Conservation (phyloP, 768 basidiomycete species). For the Boletus reticuloceps region DNA sequence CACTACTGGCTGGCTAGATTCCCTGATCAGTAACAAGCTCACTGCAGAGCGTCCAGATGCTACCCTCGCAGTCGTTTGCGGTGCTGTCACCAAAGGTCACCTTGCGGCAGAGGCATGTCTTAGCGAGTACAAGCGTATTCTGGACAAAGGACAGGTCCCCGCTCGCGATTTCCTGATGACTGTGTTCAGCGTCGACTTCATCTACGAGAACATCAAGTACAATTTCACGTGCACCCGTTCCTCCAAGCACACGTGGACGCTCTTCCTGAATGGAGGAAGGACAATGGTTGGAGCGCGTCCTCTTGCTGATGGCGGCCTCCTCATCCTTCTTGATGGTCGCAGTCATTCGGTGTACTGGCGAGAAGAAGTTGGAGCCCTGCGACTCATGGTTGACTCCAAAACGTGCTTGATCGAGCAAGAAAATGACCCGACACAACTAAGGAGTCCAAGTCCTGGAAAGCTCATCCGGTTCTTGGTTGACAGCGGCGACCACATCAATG, state of each 20-base stretch:
- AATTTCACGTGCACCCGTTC: slow-evolving; percentile 94
- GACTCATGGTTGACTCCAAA: slow-evolving; percentile 94
- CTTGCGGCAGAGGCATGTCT: slow-evolving; percentile 87
- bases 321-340: slow-evolving; percentile 87
- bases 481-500: slow-evolving; percentile 95
- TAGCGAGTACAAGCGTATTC: slow-evolving; percentile 88
- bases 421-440: slow-evolving; percentile 96
- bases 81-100: slow-evolving; percentile 93
- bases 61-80: slow-evolving; percentile 91
- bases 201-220: slow-evolving; percentile 94
- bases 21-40: slow-evolving; percentile 93
- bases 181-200: slow-evolving; percentile 95
- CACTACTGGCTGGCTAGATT: slow-evolving; percentile 98
- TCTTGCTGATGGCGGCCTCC: slow-evolving; percentile 91
- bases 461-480: slow-evolving; percentile 93
- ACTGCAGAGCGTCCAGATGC: slow-evolving; percentile 96
- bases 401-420: slow-evolving; percentile 99
- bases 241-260: slow-evolving; percentile 84
- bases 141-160: slow-evolving; percentile 98
- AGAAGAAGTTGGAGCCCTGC: slow-evolving; percentile 92
- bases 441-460: slow-evolving; percentile 96
- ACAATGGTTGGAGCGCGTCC: slow-evolving; percentile 91
- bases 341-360: slow-evolving; percentile 98
- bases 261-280: slow-evolving; percentile 94
- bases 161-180: slow-evolving; percentile 93